Evolutionary conservation across 1,139 yeast species (phyloP), one percentile per base, ranked within the genome.

Genomic region (Geotrichum carabidarum): DNA sequence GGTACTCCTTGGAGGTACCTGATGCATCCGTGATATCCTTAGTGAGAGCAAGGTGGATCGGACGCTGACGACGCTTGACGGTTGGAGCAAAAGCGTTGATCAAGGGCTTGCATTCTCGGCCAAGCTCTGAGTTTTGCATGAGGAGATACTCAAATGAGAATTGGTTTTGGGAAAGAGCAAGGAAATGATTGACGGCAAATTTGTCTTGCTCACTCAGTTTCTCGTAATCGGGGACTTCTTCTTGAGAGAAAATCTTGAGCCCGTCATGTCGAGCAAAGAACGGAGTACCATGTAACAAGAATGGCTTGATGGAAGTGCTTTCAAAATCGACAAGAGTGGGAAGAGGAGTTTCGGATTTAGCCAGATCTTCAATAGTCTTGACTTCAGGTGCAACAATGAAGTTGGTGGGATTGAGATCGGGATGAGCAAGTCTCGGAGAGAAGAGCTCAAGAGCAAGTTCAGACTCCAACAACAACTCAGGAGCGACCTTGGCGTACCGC

Each of bases 361-460:
- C 49, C 17, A 54, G 27, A 37, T 56, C 58, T 9, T 48, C 57
- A 22, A 49, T 40, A 34, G 48, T 35, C 59, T 67, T 60, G 34
- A 56, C 64, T 15, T 74, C 75, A 17, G 74, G 71, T 50, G 71
- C 72, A 27, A 78, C 70, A 44, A 91, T 75, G 17, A 88, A 87
- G 67, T 93, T 93, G 78, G 90, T 77, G 34, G 99, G 98, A 68
- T 89, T 95, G 63, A 93, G 74, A 68, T 93, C 98, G 6, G 96
- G 94, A 59, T 83, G 78, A 61, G 74, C 81, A 54, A 93, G 73
- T 64, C 93, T 80, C 57, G 96, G 94, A 57, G 82, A 78, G 65
- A 86, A 78, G 51, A 90, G 73, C 55, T 82, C 65, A 6, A 61
- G 55, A 14, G 58, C 59, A 12, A 61, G 56, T 36, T 57, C 63